Conservation (phyloP, 2,329 filamentous ascomycete species). For the Xylaria sp. region DNA sequence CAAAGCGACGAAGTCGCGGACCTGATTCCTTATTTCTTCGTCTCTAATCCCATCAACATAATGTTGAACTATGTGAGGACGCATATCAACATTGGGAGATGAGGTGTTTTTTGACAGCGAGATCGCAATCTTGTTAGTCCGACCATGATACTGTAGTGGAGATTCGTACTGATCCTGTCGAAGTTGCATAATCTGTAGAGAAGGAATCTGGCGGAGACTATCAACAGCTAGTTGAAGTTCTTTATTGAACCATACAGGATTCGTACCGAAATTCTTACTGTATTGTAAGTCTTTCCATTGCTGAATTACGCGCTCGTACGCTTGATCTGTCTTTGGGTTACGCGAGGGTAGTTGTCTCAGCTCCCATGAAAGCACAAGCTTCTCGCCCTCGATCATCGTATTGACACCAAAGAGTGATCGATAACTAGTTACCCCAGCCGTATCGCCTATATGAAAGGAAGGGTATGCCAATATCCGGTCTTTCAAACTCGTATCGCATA, state of each 20-base stretch:
- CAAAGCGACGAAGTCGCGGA: constrained; percentile 51
- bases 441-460: constrained; percentile 57
- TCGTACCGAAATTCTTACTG: constrained; percentile 54
- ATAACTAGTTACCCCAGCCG: constrained; percentile 45
- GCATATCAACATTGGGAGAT: constrained; percentile 31
- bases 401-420: constrained; percentile 65
- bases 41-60: constrained; percentile 66
- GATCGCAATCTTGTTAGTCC: constrained; percentile 54
- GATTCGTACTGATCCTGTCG: constrained; percentile 65
- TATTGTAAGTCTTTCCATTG: constrained; percentile 60
- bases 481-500: constrained; percentile 59
- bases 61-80: constrained; percentile 45
- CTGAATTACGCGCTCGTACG: constrained; percentile 51
- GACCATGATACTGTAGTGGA: constrained; percentile 59
- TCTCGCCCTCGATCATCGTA: constrained; percentile 67
- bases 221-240: constrained; percentile 61
- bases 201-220: constrained; percentile 61
- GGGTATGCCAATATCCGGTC: constrained; percentile 57
- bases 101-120: constrained; percentile 49
- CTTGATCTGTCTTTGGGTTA: constrained; percentile 52
- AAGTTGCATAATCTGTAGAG: constrained; percentile 63
- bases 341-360: constrained; percentile 43
- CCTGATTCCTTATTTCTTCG: constrained; percentile 56
- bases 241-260: constrained; percentile 63
- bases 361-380: constrained; percentile 60